Conservation (phyloP, 23 red algal species). For the Gracilaria domingensis region DNA sequence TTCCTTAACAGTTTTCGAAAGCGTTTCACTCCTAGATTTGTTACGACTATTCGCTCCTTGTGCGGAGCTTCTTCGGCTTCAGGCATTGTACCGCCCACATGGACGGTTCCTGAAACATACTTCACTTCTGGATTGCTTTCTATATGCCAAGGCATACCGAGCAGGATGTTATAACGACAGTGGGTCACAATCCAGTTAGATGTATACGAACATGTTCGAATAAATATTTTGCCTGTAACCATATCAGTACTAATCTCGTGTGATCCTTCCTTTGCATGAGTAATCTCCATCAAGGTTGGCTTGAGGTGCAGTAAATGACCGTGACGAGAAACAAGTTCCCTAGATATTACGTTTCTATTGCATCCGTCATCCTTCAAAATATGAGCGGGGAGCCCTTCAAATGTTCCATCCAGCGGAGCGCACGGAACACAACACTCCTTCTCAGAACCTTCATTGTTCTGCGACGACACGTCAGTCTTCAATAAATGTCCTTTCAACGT, state of each 20-base stretch:
- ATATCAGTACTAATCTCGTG: background rate
- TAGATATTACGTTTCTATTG: slow-evolving; percentile 14
- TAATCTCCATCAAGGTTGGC: background rate
- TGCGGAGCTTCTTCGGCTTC: background rate
- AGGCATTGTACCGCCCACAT: background rate
- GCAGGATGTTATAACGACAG: slow-evolving; percentile 1
- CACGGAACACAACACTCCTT: background rate
- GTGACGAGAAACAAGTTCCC: background rate
- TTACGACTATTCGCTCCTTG: background rate
- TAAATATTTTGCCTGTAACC: background rate
- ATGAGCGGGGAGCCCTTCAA: background rate
- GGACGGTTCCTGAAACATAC: slow-evolving; percentile 2
- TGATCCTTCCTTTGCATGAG: slow-evolving; percentile 12
- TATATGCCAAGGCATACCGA: slow-evolving; percentile 35
- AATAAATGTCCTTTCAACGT: slow-evolving; percentile 36
- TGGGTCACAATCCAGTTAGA: slow-evolving; percentile 12
- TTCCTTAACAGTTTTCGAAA: slow-evolving; percentile 20
- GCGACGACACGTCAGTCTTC: slow-evolving; percentile 20
- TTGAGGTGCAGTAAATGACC: background rate
- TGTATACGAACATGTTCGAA: background rate
- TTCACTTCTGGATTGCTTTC: background rate
- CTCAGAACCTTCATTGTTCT: slow-evolving; percentile 4
- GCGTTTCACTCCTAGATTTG: background rate
- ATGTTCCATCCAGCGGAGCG: background rate
- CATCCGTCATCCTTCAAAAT: slow-evolving; percentile 39